Percentiles rank a stretch among this genome's conserved stretches.
Evolutionary conservation across 2,329 filamentous ascomycete species (phyloP).

Genomic region (Neofusicoccum kwambonambiense): DNA sequence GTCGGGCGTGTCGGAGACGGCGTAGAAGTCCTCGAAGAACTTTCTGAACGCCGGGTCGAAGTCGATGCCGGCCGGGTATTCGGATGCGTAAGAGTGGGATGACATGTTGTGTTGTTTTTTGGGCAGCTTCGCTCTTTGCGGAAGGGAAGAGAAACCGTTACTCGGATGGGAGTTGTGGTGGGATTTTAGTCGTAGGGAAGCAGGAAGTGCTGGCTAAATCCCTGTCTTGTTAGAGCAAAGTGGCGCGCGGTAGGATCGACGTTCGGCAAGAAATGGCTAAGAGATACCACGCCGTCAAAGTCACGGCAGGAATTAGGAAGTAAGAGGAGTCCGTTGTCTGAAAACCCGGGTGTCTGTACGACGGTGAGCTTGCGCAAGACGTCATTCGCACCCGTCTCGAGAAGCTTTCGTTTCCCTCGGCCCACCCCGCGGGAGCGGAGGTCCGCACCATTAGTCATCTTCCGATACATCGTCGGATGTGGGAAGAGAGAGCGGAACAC

Average conservation of each 20-base stretch:
- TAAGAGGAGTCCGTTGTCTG: too few species aligned
- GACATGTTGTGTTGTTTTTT: not conserved
- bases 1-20: conserved; percentile 46
- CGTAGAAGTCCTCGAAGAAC: conserved; percentile 50
- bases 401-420: not conserved
- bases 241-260: too few species aligned
- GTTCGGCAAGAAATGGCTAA: too few species aligned
- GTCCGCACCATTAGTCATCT: conserved; percentile 11
- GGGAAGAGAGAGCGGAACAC: not conserved
- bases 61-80: conserved; percentile 30
- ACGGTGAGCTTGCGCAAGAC: not conserved
- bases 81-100: conserved; percentile 29
- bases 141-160: too few species aligned
- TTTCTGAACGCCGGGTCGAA: conserved; percentile 42
- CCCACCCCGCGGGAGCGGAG: conserved; percentile 4
- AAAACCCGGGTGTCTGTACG: too few species aligned
- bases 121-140: not conserved
- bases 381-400: not conserved
- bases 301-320: too few species aligned
- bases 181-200: too few species aligned
- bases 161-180: too few species aligned
- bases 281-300: too few species aligned
- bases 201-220: too few species aligned
- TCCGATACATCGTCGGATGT: conserved; percentile 11
- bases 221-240: too few species aligned